These are phyloP conservation scores for Podospora pseudocomata DNA, from an alignment of 495 filamentous ascomycete species.

Conservation along the genomic window DNA sequence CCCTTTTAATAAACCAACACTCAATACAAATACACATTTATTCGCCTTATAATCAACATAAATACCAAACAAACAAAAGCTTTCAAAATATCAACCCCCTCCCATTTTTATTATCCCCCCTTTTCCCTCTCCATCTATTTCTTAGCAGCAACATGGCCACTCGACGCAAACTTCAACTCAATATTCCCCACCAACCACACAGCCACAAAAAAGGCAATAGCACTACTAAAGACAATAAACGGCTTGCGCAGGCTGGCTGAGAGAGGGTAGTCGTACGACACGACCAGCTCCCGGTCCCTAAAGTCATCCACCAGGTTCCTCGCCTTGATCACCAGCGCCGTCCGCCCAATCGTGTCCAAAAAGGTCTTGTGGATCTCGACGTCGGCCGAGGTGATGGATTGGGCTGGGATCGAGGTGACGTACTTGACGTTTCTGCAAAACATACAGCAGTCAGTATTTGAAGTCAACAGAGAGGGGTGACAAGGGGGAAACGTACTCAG, in stretches of 20 bases:
- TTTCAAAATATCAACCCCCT: conserved; percentile 3
- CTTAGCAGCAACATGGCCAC: conserved; percentile 19
- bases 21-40: background rate
- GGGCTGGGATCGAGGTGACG: conserved; percentile 56
- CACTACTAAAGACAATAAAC: conserved; percentile 70
- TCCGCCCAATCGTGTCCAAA: conserved; percentile 90
- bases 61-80: conserved; percentile 5
- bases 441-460: background rate
- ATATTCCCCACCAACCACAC: conserved; percentile 74
- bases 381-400: conserved; percentile 56
- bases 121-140: conserved; percentile 23
- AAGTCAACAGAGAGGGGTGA: background rate
- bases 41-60: background rate
- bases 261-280: conserved; percentile 83
- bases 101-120: conserved; percentile 23
- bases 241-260: conserved; percentile 80
- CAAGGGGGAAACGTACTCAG: conserved; percentile 59
- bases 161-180: conserved; percentile 51
- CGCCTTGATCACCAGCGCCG: conserved; percentile 74
- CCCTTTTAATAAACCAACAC: background rate
- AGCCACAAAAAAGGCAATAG: conserved; percentile 68
- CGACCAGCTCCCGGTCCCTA: conserved; percentile 72
- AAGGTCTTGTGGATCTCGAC: conserved; percentile 62
- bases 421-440: conserved; percentile 62
- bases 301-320: conserved; percentile 85